Evolutionary conservation across 2,329 filamentous ascomycete species (phyloP), one percentile per base, ranked within the genome.

Genomic region (Penicillium capsulatum): DNA sequence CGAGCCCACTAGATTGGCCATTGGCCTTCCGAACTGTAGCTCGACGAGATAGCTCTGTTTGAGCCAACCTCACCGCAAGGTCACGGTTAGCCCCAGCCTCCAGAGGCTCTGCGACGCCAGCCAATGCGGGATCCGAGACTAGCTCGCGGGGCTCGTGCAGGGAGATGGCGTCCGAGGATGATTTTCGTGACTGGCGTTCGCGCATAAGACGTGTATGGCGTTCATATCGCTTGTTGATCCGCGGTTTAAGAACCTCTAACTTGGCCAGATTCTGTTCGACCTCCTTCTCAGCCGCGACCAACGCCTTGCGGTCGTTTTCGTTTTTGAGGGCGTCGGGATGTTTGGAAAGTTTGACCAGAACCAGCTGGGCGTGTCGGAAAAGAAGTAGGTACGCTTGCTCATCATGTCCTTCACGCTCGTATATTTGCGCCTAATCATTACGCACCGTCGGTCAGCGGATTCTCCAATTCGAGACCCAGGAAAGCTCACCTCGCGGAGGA

Each of bases 301-400:
- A 58, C 9, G 71, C 70, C 37, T 66, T 64, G 39, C 72, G 72
- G 48, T 76, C 75, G 24, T 83, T 79, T 7, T 79, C 74, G 6
- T 80, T 75, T 51, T 78, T 83, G 31, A 34, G 27, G 7, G 79
- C 79, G 40, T 92, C 80, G 1, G 91, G 89, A 54, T 97, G 92
- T 1, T 71, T 75, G 0, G 79, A 75, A 7, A 98, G 73, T 38
- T 84, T 76, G 5, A 87, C 78, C 17, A 95, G 71, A 16, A 95
- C 79, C n/a, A 98, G 80, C 37, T 83, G 76, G 7, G 88, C 88
- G 67, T 94, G 89, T 53, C 92, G 82, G 61, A 92, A 87, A n/a
- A 94, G 78, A 43, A 97, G 80, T 38, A 96, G 77, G 64, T 94
- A 98, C 3, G 91, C 86, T 59, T 92, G 84, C 54, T 89, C 80